phyloP scores from a whole-genome alignment of 2,329 filamentous ascomycete species.

The Colletotrichum limetticola region DNA sequence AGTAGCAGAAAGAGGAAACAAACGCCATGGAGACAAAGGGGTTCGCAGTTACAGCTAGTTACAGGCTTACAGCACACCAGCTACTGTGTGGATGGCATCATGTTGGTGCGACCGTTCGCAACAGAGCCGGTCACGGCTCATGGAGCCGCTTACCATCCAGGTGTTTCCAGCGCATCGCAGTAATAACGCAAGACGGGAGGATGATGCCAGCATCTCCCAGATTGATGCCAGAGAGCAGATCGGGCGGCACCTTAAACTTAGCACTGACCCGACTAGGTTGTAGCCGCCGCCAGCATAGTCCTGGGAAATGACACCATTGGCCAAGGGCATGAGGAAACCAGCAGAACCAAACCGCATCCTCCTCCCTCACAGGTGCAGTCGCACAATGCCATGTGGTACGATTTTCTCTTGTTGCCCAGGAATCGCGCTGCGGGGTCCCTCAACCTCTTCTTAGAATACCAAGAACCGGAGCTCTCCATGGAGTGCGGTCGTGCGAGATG shows the following conservation, averaged over 20 bases:
- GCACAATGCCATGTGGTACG: conserved; percentile 28
- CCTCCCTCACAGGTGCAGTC: neutral
- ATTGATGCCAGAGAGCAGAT: neutral
- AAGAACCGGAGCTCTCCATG: neutral
- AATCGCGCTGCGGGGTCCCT: neutral
- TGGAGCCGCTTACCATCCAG: neutral
- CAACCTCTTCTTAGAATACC: no score
- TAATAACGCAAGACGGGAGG: neutral
- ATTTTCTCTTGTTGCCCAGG: neutral
- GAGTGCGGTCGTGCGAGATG: neutral
- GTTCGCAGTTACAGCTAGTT: neutral
- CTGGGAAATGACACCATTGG: conserved; percentile 9
- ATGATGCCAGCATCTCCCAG: neutral
- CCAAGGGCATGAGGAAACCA: neutral
- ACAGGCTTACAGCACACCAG: neutral
- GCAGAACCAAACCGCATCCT: neutral
- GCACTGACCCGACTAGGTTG: neutral
- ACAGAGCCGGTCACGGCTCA: neutral
- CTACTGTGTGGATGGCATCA: neutral
- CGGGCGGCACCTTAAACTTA: neutral
- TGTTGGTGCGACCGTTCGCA: neutral
- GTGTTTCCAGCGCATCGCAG: neutral
- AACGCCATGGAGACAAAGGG: neutral
- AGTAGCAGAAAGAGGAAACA: conserved; percentile 7
- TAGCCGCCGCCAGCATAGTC: conserved; percentile 1